These are phyloP conservation scores for Xylaria hypoxylon DNA, from an alignment of 2,329 filamentous ascomycete species.

Conservation along the genomic window DNA sequence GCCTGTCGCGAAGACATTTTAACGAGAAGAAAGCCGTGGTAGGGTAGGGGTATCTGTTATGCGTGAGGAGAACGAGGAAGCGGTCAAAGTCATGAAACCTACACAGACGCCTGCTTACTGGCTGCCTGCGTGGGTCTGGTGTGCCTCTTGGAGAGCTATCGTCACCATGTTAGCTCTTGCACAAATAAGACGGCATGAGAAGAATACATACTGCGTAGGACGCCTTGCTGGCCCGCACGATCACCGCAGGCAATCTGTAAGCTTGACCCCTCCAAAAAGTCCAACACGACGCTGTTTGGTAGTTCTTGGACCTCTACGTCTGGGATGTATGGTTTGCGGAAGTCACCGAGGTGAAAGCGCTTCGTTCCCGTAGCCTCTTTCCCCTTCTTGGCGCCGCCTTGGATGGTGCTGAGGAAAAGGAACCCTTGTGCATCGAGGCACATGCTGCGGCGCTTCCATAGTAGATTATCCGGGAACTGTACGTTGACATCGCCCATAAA, in stretches of 20 bases:
- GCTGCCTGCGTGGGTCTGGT: conserved; percentile 52
- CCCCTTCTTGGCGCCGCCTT: conserved; percentile 66
- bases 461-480: conserved; percentile 93
- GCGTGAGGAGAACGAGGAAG: conserved; percentile 41
- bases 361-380: conserved; percentile 70
- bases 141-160: conserved; percentile 58
- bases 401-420: conserved; percentile 80
- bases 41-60: conserved; percentile 47
- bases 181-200: neutral
- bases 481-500: conserved; percentile 93
- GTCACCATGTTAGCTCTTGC: conserved; percentile 45
- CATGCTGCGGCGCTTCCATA: conserved; percentile 95
- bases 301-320: conserved; percentile 94
- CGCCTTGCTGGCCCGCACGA: conserved; percentile 66
- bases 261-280: conserved; percentile 70
- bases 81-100: conserved; percentile 19
- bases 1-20: conserved; percentile 37
- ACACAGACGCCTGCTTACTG: conserved; percentile 45
- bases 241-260: conserved; percentile 74
- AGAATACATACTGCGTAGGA: conserved; percentile 63
- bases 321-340: conserved; percentile 81
- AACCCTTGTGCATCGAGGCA: conserved; percentile 86
- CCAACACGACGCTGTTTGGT: conserved; percentile 80
- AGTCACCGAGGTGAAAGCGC: conserved; percentile 87
- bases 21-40: conserved; percentile 37